phyloP scores from a whole-genome alignment of 148 eudicot genomes.

The Fagopyrum esculentum region DNA sequence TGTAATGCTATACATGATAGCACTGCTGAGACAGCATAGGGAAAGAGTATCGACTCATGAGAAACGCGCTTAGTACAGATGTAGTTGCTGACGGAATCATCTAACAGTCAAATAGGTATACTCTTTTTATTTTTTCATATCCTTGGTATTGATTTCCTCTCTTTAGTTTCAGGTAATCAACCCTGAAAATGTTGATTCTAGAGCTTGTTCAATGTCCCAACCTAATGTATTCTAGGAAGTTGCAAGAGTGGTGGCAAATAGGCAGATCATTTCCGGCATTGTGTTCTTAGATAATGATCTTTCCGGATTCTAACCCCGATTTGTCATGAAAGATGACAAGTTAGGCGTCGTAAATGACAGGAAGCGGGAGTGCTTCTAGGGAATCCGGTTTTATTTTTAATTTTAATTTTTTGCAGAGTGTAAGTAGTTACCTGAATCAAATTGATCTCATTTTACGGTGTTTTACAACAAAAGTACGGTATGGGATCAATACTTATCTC shows the following conservation, averaged over 20 bases:
- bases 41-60: neutral
- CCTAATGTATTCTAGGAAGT: neutral
- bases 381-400: neutral
- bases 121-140: neutral
- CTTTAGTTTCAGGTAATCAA: constrained; percentile 4
- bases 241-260: neutral
- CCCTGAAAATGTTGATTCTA: neutral
- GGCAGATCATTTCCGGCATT: neutral
- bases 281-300: neutral
- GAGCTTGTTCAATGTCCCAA: neutral
- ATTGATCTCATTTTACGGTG: neutral
- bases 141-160: neutral
- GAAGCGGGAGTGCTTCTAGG: neutral
- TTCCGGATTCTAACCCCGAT: constrained; percentile 5
- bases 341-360: constrained; percentile 1
- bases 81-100: constrained; percentile 3
- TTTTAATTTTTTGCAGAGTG: neutral
- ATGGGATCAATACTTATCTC: neutral
- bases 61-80: constrained; percentile 4
- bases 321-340: neutral
- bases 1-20: neutral
- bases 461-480: neutral
- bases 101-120: constrained; percentile 10
- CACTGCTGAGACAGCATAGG: constrained; percentile 5
- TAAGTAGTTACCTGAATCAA: neutral